phyloP scores from a whole-genome alignment of 345 rosid genomes.

The Punica granatum region DNA sequence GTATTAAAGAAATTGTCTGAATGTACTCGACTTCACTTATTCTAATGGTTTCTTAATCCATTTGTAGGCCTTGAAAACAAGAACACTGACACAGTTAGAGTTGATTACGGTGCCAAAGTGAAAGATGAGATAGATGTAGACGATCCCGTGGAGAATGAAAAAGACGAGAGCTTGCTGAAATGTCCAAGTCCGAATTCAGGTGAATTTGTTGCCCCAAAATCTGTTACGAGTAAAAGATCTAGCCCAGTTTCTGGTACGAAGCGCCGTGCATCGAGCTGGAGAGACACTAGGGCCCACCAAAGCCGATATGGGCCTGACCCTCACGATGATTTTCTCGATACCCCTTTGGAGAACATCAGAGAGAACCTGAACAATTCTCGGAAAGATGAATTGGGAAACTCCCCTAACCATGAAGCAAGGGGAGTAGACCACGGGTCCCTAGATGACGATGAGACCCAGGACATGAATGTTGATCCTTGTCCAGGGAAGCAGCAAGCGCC shows the following conservation, averaged over 20 bases:
- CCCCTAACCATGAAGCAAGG: conserved; percentile 9
- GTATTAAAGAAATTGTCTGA: background rate
- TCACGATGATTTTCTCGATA: conserved; percentile 86
- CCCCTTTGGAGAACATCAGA: conserved; percentile 61
- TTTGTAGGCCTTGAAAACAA: background rate
- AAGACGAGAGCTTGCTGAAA: conserved; percentile 26
- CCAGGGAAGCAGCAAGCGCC: conserved; percentile 32
- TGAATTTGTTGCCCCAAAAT: conserved; percentile 16
- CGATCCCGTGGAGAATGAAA: conserved; percentile 25
- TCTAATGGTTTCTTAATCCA: background rate
- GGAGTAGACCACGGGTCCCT: conserved; percentile 27
- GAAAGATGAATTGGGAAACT: conserved; percentile 23
- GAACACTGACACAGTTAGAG: background rate
- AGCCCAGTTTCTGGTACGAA: conserved; percentile 41
- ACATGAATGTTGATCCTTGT: conserved; percentile 37
- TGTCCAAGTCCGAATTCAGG: conserved; percentile 27
- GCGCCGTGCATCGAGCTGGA: conserved; percentile 66
- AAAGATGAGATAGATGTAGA: conserved; percentile 25
- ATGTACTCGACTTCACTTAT: background rate
- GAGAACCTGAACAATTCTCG: conserved; percentile 32
- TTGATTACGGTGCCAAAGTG: conserved; percentile 21
- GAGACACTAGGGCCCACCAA: conserved; percentile 62
- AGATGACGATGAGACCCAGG: conserved; percentile 67
- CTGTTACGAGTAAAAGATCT: conserved; percentile 30
- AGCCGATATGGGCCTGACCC: conserved; percentile 51